phyloP scores from a whole-genome alignment of 1,284 basidiomycete species.

The Amylostereum areolatum region DNA sequence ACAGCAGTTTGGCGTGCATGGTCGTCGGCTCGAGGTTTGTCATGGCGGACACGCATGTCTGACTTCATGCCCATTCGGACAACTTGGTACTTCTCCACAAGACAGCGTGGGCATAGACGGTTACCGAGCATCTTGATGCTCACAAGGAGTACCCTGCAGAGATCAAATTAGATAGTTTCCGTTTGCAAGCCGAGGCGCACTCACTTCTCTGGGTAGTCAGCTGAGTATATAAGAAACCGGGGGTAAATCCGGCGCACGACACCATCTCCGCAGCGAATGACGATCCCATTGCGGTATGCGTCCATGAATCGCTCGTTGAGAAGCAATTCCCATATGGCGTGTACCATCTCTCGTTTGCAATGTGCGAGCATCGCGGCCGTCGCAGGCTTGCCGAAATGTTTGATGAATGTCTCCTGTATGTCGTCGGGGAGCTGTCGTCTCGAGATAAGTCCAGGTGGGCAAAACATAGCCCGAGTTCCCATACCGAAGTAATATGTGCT shows the following conservation, averaged over 20 bases:
- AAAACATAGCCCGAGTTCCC: conserved; percentile 3
- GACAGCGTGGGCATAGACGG: conserved; percentile 26
- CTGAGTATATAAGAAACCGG: conserved; percentile 17
- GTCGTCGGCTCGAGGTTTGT: neutral
- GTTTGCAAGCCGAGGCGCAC: neutral
- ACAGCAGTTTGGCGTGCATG: neutral
- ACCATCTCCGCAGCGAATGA: conserved; percentile 15
- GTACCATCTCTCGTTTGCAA: conserved; percentile 17
- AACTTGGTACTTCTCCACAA: conserved; percentile 13
- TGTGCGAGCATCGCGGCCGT: conserved; percentile 10
- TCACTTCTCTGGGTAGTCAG: conserved; percentile 21
- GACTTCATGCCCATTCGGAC: conserved; percentile 2
- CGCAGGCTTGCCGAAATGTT: neutral
- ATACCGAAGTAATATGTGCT: conserved; percentile 17
- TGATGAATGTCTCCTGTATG: neutral
- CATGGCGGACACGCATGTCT: neutral
- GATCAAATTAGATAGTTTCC: neutral
- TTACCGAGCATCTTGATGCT: conserved; percentile 9
- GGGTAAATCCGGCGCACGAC: conserved; percentile 15
- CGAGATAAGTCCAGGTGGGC: neutral
- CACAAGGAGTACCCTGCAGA: conserved; percentile 13
- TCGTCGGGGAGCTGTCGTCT: conserved; percentile 10
- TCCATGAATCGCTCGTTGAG: conserved; percentile 18
- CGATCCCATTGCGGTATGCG: conserved; percentile 17
- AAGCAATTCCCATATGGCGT: conserved; percentile 11